A percentile compares a stretch with the other conserved stretches of the same genome.
Evolutionary conservation across 2,329 filamentous ascomycete species (phyloP).

Genomic region (Calonectria hongkongensis): DNA sequence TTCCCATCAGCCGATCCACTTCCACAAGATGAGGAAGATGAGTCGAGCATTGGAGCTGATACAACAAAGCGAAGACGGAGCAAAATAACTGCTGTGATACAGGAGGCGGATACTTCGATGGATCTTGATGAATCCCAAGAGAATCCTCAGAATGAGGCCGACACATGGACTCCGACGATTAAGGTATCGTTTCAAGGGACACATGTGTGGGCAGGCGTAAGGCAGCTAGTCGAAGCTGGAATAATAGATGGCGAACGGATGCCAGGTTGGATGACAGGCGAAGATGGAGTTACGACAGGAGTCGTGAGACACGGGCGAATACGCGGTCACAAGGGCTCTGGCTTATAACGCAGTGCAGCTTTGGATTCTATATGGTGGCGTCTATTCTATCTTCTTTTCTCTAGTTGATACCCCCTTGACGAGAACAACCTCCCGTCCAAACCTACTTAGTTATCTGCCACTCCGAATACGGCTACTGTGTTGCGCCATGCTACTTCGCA

Average conservation of each 20-base stretch:
- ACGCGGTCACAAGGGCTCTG: slow-evolving; percentile 73
- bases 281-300: slow-evolving; percentile 86
- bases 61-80: slow-evolving; percentile 54
- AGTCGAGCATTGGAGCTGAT: slow-evolving; percentile 34
- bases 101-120: slow-evolving; percentile 53
- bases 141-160: slow-evolving; percentile 42
- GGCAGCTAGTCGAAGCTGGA: slow-evolving; percentile 85
- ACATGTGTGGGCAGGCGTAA: slow-evolving; percentile 88
- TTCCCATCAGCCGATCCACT: slow-evolving; percentile 63
- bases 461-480: slow-evolving; percentile 85
- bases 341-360: slow-evolving; percentile 61
- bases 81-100: slow-evolving; percentile 60
- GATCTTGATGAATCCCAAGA: slow-evolving; percentile 52
- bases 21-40: slow-evolving; percentile 51
- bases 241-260: slow-evolving; percentile 85
- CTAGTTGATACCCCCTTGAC: slow-evolving; percentile 57
- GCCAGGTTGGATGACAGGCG: slow-evolving; percentile 94
- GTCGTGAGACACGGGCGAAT: slow-evolving; percentile 81
- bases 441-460: slow-evolving; percentile 65
- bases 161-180: slow-evolving; percentile 63
- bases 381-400: slow-evolving; percentile 53
- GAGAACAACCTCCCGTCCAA: slow-evolving; percentile 36
- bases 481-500: slow-evolving; percentile 91
- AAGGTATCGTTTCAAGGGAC: slow-evolving; percentile 82
- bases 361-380: slow-evolving; percentile 44